Evolutionary conservation across 257 asterid genomes (phyloP).

Genomic region (Prunella vulgaris): DNA sequence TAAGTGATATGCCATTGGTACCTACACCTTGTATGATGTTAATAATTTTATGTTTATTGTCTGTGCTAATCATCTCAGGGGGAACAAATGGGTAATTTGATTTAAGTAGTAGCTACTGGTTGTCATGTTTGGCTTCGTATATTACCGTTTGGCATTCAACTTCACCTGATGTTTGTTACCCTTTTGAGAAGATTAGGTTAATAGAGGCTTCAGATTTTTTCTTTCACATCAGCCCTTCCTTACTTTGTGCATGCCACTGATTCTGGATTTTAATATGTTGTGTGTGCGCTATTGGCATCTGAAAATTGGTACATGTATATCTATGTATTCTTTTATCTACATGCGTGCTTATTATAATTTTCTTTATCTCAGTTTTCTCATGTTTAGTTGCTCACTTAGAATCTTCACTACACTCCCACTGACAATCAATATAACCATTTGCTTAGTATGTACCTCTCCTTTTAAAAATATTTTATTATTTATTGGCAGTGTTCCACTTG

Average conservation of each 20-base stretch:
- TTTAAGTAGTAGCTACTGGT: background rate
- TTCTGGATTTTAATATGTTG: background rate
- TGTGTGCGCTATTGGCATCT: background rate
- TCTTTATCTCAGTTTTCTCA: background rate
- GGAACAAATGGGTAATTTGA: background rate
- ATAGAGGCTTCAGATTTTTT: background rate
- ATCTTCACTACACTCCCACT: background rate
- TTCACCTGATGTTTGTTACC: background rate
- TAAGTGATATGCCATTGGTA: background rate
- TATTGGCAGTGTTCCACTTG: background rate
- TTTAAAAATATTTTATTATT: background rate
- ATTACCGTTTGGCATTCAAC: background rate
- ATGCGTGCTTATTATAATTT: background rate
- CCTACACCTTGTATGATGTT: background rate
- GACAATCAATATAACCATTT: background rate
- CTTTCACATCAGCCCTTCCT: background rate
- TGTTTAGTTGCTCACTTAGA: background rate
- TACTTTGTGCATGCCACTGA: background rate
- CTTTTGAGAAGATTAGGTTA: constrained; percentile 1
- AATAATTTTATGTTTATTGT: background rate
- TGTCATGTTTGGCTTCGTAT: background rate
- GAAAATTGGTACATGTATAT: background rate
- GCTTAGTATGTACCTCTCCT: background rate
- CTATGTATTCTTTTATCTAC: background rate
- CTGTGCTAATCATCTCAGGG: background rate